Percentiles rank a stretch among this genome's conserved stretches.
phyloP scores from a whole-genome alignment of 176 grass and related monocot genomes.

The Bonia amplexicaulis region DNA sequence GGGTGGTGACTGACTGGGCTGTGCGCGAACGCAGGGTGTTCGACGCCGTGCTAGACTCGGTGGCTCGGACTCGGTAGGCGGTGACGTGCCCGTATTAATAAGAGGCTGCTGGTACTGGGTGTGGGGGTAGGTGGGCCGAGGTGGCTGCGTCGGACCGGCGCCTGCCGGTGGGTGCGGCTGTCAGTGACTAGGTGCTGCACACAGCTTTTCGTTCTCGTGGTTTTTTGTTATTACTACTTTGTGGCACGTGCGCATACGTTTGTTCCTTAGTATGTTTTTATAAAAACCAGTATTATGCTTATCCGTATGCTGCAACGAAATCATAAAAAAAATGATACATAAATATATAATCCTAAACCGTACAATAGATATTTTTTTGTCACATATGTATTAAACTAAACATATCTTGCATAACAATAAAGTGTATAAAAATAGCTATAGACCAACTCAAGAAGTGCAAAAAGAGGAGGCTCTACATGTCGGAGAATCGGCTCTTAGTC shows the following conservation, averaged over 20 bases:
- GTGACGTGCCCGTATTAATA: not conserved
- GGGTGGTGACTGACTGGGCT: not conserved
- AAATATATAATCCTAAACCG: too few relatives aligned
- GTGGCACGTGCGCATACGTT: not conserved
- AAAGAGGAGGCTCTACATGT: slow-evolving; percentile 90
- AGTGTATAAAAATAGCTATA: slow-evolving; percentile 21
- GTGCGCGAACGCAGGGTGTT: not conserved
- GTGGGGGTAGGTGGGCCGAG: slow-evolving; percentile 28
- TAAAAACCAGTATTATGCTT: too few relatives aligned
- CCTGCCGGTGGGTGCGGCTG: not conserved
- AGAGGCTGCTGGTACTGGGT: too few relatives aligned
- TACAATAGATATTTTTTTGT: too few relatives aligned
- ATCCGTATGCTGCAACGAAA: too few relatives aligned
- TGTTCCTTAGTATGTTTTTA: not conserved
- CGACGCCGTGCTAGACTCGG: not conserved
- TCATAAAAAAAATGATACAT: too few relatives aligned
- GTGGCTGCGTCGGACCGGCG: not conserved
- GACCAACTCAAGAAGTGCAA: slow-evolving; percentile 92
- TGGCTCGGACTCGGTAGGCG: not conserved
- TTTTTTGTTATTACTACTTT: not conserved
- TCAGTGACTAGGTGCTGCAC: not conserved
- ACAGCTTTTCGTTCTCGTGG: not conserved
- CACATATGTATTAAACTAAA: too few relatives aligned
- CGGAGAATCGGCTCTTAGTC: slow-evolving; percentile 81
- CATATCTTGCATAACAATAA: not conserved